Evolutionary conservation across 164 flowering plant species (phyloP), one percentile per base, ranked within the genome.

Genomic region (Umbilicus rupestris): DNA sequence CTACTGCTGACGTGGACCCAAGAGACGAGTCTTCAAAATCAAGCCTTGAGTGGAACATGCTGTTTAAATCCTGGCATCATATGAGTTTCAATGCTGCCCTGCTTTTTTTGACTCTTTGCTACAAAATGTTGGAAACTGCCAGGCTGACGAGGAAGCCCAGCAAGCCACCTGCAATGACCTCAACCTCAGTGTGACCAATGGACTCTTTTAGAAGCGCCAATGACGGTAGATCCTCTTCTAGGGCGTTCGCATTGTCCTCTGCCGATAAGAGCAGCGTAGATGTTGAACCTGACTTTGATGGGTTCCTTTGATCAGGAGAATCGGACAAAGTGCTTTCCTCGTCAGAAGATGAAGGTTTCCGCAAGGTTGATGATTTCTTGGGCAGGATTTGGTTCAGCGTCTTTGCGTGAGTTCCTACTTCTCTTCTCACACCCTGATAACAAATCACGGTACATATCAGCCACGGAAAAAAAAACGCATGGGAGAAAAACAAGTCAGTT

Each of bases 401-500:
- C 76, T 75, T 86, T 37, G 98, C 90, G 71, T 90, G 98, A 62
- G 63, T 76, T 19, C 98, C 98, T 2, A 84, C 97, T 81, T 93
- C 97, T 77, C 87, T 81, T 73, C 98, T 80, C 64, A 93, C 97
- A 7, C 93, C 96, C 97, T 92, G 78, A 76, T 75, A 26, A 70
- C 50, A n/a, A n/a, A 52, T 52, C 11, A 63, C 3, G 55, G 6
- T 31, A 57, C 28, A 24, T 15, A 22, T 46, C n/a, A 66, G 35
- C 52, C 10, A 35, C 28, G 42, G 17, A 64, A 64, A 1, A 39
- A 2, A 24, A 20, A 64, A 7, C 16, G 15, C 31, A 26, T 11
- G 17, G 19, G 10, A 28, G 19, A 55, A 11, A 55, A 20, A 47
- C 17, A 12, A 2, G 28, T 28, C 30, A 52, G 1, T 3, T 55